Evolutionary conservation across 257 asterid genomes (phyloP).

Genomic region (Fraxinus anomala): DNA sequence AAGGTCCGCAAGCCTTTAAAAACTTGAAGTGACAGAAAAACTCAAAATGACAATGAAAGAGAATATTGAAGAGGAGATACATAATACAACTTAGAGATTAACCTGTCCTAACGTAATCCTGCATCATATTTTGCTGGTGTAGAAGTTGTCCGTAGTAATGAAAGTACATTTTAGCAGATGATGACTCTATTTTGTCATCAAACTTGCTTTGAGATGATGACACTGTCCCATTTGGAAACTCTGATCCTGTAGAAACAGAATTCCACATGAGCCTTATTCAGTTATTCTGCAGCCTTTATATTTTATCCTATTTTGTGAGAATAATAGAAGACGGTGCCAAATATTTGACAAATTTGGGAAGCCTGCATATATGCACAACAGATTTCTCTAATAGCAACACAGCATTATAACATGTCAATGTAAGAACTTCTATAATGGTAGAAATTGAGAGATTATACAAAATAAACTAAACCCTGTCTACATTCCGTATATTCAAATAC

Average conservation of each 20-base stretch:
- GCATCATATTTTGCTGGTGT: conserved; percentile 99
- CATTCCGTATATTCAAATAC: not conserved
- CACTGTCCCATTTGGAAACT: conserved; percentile 62
- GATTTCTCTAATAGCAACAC: conserved; percentile 12
- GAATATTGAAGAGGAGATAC: conserved; percentile 11
- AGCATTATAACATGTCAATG: conserved; percentile 6
- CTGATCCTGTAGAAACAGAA: conserved; percentile 47
- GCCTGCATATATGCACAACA: not conserved
- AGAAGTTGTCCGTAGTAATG: conserved; percentile 97
- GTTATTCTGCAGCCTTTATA: conserved; percentile 1
- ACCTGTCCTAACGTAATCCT: conserved; percentile 99
- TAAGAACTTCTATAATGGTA: not conserved
- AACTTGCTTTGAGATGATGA: conserved; percentile 69
- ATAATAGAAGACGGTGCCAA: conserved; percentile 12
- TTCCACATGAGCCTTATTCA: conserved; percentile 17
- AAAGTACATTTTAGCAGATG: conserved; percentile 98
- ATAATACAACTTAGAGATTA: conserved; percentile 34
- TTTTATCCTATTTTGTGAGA: conserved; percentile 8
- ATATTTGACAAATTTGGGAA: not conserved
- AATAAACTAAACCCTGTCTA: not conserved
- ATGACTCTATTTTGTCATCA: conserved; percentile 91
- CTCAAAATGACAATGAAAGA: conserved; percentile 6
- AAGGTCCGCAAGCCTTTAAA: conserved; percentile 17
- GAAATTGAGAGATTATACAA: not conserved
- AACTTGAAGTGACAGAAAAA: conserved; percentile 6